Evolutionary conservation across 768 basidiomycete genomes (phyloP), one percentile per base, ranked within the genome.

Genomic region (Coprinopsis cinerea): DNA sequence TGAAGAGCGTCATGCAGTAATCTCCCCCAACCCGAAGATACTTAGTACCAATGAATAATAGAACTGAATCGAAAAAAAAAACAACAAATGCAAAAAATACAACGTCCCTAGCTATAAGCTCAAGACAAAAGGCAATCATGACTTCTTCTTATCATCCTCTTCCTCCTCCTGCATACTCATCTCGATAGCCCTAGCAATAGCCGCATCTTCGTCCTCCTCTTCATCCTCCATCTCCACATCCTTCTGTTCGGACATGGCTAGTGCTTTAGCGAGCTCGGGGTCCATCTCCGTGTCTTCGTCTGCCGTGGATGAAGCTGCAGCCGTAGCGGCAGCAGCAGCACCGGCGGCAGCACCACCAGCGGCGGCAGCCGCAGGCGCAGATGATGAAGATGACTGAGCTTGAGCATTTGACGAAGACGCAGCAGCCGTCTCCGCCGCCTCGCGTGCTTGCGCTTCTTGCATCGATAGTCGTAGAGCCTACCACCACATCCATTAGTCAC

Each of bases 391-490:
- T 25, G 57, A 47, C 10, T 69, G n/a, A n/a, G n/a, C 65, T 4
- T 67, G 51, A n/a, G 72, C 52, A 15, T 67, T 53, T 9, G 71
- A 53, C 13, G 71, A 45, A 5, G 9, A 7, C 10, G 42, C 6
- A 9, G n/a, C 60, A n/a, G 74, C 69, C 15, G 78, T 71, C 44
- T 73, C 79, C 10, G 73, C 77, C 4, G 73, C 74, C 64, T 79
- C 75, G 11, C 93, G 83, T 15, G 90, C 91, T 60, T 85, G 82
- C 44, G 92, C 92, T 63, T 96, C 93, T 70, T 95, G 90, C 78
- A 98, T 83, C 1, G 94, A 97, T 89, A 98, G 91, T 28, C 94
- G 88, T 35, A 99, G 78, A 9, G 93, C 95, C 94, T 96, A 47
- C 35, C 26, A 17, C 25, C 4, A 48, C 39, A 47, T 13, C 32